Evolutionary conservation across 345 rosid species (phyloP), one percentile per base, ranked within the genome.

Genomic region (Eucalyptus melliodora): DNA sequence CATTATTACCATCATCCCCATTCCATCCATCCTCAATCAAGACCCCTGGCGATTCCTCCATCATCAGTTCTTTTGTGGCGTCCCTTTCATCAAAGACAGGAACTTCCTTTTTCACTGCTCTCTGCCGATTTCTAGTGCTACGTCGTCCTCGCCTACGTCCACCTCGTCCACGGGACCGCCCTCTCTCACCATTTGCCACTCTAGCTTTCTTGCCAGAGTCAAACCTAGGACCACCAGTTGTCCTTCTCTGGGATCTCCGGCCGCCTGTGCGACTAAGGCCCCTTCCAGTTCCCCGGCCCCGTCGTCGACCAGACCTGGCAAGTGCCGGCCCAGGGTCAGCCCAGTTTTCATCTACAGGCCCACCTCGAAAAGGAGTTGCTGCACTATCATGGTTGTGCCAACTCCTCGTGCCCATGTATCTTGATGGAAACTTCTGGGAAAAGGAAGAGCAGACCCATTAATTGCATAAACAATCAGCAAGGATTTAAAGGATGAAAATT

Each of bases 81-180:
- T 42, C 91, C 87, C 86, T 91, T 51, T 90, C 90, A 56, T 91
- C 89, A 16, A 49, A 34, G 56, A 34, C 88, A 23, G 86, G 90
- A 2, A 90, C 93, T 4, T 91, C 89, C 89, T 86, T 94, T 90
- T 92, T 92, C 4, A 93, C 92, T n/a, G 94, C 89, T 90, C 93
- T 95, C 50, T 89, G 95, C 89, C 95, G 87, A 87, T 94, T 91
- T 90, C 91, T 93, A 47, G 92, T 62, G n/a, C 93, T 94, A 85
- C 96, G 93, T 9, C 92, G 92, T 21, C 97, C 94, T 13, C 93
- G 94, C 89, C 93, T 96, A 72, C 90, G 94, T 37, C 95, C 95
- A 21, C 92, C 95, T 89, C 89, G 89, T 50, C 90, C 93, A 51
- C 92, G 94, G 10, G 96, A 87, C 89, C 92, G 93, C 77, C 95